phyloP scores from a whole-genome alignment of 2,329 filamentous ascomycete genomes.

The Lizonia empirigonia region DNA sequence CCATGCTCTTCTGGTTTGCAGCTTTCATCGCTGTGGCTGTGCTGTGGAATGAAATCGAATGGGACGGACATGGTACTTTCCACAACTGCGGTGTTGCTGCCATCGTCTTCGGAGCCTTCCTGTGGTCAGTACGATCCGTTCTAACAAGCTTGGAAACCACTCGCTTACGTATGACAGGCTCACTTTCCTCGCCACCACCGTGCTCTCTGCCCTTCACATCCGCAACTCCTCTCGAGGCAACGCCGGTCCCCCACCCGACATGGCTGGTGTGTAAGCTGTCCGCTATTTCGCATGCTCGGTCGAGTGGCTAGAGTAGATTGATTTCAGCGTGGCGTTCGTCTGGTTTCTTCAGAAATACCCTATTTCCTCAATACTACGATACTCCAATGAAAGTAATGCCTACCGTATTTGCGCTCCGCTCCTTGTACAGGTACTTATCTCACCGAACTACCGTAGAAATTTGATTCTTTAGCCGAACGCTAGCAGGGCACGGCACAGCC shows the following conservation, averaged over 20 bases:
- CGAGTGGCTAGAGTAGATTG: too few species aligned
- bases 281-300: too few species aligned
- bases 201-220: slow-evolving; percentile 56
- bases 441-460: too few species aligned
- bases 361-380: background rate
- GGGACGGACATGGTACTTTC: slow-evolving; percentile 46
- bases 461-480: too few species aligned
- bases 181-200: slow-evolving; percentile 58
- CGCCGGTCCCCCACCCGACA: slow-evolving; percentile 42
- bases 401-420: background rate
- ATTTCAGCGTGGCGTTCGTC: slow-evolving; percentile 13
- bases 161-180: slow-evolving; percentile 48
- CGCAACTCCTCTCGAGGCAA: slow-evolving; percentile 47
- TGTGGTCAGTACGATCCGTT: slow-evolving; percentile 59
- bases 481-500: too few species aligned
- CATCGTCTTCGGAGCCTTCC: slow-evolving; percentile 70
- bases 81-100: slow-evolving; percentile 68
- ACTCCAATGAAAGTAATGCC: background rate
- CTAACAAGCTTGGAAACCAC: background rate
- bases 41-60: slow-evolving; percentile 61
- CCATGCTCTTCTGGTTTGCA: slow-evolving; percentile 90
- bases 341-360: background rate
- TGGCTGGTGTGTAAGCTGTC: slow-evolving; percentile 46
- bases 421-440: too few species aligned
- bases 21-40: slow-evolving; percentile 79